A percentile compares a stretch with the other conserved stretches of the same genome.
phyloP scores from a whole-genome alignment of 495 filamentous ascomycete species.

The Penicillium psychrofluorescens region DNA sequence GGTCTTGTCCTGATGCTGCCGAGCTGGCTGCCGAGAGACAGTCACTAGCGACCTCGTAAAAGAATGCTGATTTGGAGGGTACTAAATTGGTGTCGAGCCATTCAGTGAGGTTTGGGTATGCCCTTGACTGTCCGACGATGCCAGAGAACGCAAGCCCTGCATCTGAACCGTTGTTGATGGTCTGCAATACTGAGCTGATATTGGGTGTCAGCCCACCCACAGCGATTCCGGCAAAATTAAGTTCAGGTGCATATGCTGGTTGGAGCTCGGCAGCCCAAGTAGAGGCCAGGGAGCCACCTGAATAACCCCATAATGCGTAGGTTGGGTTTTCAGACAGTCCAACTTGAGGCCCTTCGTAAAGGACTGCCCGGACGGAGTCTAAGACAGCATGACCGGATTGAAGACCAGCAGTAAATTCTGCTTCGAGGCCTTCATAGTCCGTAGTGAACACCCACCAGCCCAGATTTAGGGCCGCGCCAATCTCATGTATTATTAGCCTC shows the following conservation, averaged over 20 bases:
- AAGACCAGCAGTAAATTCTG: constrained; percentile 8
- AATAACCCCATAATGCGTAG: constrained; percentile 45
- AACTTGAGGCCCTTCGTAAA: background rate
- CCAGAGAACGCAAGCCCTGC: constrained; percentile 6
- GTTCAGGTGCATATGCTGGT: constrained; percentile 41
- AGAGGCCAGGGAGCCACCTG: constrained; percentile 40
- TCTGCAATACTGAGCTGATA: constrained; percentile 6
- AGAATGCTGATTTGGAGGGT: background rate
- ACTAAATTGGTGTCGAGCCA: constrained; percentile 4
- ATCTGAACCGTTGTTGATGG: constrained; percentile 4
- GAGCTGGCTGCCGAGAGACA: background rate
- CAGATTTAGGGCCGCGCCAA: constrained; percentile 11
- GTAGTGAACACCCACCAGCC: constrained; percentile 16
- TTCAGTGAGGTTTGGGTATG: constrained; percentile 6
- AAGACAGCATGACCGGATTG: constrained; percentile 11
- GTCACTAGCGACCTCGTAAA: background rate
- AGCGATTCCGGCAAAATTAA: constrained; percentile 33
- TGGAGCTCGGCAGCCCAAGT: constrained; percentile 43
- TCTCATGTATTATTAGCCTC: background rate
- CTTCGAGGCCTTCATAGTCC: constrained; percentile 17
- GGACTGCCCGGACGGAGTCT: constrained; percentile 12
- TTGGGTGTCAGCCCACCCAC: constrained; percentile 32
- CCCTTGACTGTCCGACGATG: constrained; percentile 8
- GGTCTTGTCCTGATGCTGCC: background rate
- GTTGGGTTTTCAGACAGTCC: constrained; percentile 1